phyloP scores from a whole-genome alignment of 140 eudicot genomes.

The Cichorium intybus region DNA sequence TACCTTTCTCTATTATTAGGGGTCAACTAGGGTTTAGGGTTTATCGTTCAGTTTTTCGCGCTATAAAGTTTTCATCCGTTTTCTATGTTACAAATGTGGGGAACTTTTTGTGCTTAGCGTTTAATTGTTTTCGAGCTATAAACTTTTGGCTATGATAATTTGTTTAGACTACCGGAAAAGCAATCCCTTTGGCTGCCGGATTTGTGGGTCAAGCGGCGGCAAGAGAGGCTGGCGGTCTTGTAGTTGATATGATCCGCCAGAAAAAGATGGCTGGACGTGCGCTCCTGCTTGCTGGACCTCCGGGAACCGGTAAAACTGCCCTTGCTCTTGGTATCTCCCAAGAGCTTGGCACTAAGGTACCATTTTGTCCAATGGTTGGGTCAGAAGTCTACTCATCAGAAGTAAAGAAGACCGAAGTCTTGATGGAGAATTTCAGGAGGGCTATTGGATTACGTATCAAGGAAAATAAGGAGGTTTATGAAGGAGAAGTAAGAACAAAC shows the following conservation, averaged over 20 bases:
- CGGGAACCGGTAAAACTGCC: slow-evolving; percentile 99
- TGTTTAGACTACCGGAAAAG: slow-evolving; percentile 69
- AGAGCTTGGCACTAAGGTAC: slow-evolving; percentile 99
- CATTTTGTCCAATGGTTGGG: slow-evolving; percentile 99
- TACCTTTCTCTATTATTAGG: neutral
- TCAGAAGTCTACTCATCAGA: slow-evolving; percentile 98
- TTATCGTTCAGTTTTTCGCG: neutral
- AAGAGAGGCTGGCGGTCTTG: slow-evolving; percentile 94
- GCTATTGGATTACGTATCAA: slow-evolving; percentile 98
- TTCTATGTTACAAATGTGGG: neutral
- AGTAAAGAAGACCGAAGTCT: slow-evolving; percentile 96
- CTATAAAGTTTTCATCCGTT: neutral
- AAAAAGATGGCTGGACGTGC: slow-evolving; percentile 99
- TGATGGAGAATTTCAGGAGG: slow-evolving; percentile 92
- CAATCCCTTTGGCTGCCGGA: slow-evolving; percentile 90
- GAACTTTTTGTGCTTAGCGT: neutral
- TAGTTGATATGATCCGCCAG: slow-evolving; percentile 97
- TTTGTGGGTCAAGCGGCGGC: slow-evolving; percentile 94
- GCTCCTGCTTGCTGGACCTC: slow-evolving; percentile 89
- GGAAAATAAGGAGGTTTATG: slow-evolving; percentile 96
- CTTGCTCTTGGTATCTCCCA: slow-evolving; percentile 92
- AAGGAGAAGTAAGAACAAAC: slow-evolving; percentile 79
- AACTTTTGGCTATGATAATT: too few relatives aligned
- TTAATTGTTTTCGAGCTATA: too few relatives aligned
- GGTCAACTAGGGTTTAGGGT: slow-evolving; percentile 37